These are phyloP conservation scores for Phycomyces nitens DNA, from an alignment of 192 early-diverging fungal genomes.

Conservation along the genomic window DNA sequence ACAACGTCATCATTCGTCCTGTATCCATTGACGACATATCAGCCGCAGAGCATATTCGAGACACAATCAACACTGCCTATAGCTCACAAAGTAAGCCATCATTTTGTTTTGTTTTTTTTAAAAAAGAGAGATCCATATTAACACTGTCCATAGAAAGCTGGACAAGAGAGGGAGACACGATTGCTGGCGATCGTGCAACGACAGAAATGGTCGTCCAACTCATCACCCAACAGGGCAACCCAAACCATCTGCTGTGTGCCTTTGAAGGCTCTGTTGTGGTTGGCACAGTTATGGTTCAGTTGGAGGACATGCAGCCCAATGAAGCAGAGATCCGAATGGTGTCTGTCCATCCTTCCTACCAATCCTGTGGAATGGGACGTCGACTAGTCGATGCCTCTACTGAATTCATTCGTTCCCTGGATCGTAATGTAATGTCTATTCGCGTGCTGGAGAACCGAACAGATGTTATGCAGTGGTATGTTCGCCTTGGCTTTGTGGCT, in stretches of 20 bases:
- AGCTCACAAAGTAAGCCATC: conserved; percentile 8
- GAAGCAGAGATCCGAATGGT: conserved; percentile 9
- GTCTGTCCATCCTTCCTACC: conserved; percentile 3
- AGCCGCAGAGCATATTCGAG: neutral
- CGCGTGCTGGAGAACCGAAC: conserved; percentile 6
- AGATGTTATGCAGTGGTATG: conserved; percentile 2
- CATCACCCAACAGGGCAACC: neutral
- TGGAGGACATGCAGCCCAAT: neutral
- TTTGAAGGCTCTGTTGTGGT: neutral
- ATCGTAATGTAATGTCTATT: neutral
- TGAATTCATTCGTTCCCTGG: neutral
- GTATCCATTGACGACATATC: neutral
- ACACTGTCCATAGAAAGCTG: neutral
- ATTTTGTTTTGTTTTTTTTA: neutral
- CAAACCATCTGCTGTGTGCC: neutral
- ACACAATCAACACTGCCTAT: conserved; percentile 6
- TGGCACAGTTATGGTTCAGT: neutral
- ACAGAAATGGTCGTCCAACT: neutral
- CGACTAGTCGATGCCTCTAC: neutral
- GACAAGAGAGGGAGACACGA: conserved; percentile 8
- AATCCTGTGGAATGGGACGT: conserved; percentile 3
- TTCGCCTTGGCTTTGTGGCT: neutral
- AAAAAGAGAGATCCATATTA: neutral
- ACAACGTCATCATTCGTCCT: neutral
- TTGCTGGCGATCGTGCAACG: neutral